These are phyloP conservation scores for Penicillium janthinellum DNA, from an alignment of 2,329 filamentous ascomycete genomes.

Conservation along the genomic window DNA sequence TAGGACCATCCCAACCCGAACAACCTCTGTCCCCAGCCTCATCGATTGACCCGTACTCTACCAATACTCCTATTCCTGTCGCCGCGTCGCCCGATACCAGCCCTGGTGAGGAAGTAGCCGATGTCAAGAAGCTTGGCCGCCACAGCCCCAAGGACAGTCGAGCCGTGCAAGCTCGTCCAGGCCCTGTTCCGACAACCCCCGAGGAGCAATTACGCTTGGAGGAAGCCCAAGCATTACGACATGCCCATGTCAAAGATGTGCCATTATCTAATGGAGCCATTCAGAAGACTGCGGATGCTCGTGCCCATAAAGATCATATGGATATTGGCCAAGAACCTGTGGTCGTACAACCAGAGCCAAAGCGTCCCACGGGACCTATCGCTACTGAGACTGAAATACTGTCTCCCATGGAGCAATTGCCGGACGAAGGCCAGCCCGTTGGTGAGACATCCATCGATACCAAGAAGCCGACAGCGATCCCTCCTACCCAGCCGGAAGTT, in stretches of 20 bases:
- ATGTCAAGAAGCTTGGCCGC: constrained; percentile 49
- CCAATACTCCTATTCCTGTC: constrained; percentile 69
- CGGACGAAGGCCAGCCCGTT: constrained; percentile 15
- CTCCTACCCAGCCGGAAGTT: constrained; percentile 29
- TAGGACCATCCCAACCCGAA: constrained; percentile 34
- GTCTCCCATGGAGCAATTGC: constrained; percentile 17
- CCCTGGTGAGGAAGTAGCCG: constrained; percentile 62
- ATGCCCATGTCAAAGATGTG: constrained; percentile 16
- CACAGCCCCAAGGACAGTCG: constrained; percentile 29
- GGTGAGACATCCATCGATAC: constrained; percentile 18
- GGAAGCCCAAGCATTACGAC: constrained; percentile 52
- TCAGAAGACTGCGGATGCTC: constrained; percentile 25
- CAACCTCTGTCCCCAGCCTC: constrained; percentile 59
- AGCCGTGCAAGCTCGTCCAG: constrained; percentile 28
- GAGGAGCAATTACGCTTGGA: constrained; percentile 62
- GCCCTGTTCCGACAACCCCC: constrained; percentile 51
- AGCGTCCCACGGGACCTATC: constrained; percentile 15
- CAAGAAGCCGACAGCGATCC: constrained; percentile 30
- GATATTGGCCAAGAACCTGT: constrained; percentile 22
- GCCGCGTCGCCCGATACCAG: constrained; percentile 74
- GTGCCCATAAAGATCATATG: constrained; percentile 20
- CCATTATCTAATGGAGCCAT: constrained; percentile 32
- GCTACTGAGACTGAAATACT: constrained; percentile 15
- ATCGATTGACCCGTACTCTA: constrained; percentile 68
- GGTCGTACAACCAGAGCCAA: constrained; percentile 12